A percentile compares a stretch with the other conserved stretches of the same genome.
phyloP scores from a whole-genome alignment of 352 stramenopile species.

The Pythium sp. region DNA sequence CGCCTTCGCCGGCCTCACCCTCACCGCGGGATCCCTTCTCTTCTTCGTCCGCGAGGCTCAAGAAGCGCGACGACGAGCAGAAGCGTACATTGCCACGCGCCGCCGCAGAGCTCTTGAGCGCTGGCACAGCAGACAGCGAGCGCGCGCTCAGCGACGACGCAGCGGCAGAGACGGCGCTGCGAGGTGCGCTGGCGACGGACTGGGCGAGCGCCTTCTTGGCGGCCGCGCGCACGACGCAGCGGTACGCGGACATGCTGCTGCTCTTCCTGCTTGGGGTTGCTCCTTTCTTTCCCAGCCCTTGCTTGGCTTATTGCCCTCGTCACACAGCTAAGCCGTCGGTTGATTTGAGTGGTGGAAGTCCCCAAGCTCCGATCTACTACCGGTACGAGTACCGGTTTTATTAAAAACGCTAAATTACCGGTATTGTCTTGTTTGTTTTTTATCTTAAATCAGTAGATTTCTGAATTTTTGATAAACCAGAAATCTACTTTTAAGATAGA shows the following conservation, averaged over 20 bases:
- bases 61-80: constrained; percentile 69
- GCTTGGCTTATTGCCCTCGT: background rate
- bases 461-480: no score
- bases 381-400: background rate
- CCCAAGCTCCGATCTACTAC: background rate
- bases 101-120: background rate
- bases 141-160: constrained; percentile 1
- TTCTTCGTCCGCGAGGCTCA: constrained; percentile 67
- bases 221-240: constrained; percentile 22
- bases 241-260: constrained; percentile 24
- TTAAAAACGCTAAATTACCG: background rate
- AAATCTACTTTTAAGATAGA: no score
- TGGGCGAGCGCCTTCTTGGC: constrained; percentile 17
- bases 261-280: constrained; percentile 2
- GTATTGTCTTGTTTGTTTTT: no score
- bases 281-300: background rate
- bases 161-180: background rate
- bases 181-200: constrained; percentile 6
- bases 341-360: background rate
- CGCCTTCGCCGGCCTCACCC: constrained; percentile 19
- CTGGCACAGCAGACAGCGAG: constrained; percentile 4
- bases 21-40: constrained; percentile 22
- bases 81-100: constrained; percentile 19
- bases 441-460: no score
- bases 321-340: background rate